Percentiles rank a stretch among this genome's conserved stretches.
These are phyloP conservation scores for Cystobasidium tubakii DNA, from an alignment of 768 basidiomycete genomes.

Conservation along the genomic window DNA sequence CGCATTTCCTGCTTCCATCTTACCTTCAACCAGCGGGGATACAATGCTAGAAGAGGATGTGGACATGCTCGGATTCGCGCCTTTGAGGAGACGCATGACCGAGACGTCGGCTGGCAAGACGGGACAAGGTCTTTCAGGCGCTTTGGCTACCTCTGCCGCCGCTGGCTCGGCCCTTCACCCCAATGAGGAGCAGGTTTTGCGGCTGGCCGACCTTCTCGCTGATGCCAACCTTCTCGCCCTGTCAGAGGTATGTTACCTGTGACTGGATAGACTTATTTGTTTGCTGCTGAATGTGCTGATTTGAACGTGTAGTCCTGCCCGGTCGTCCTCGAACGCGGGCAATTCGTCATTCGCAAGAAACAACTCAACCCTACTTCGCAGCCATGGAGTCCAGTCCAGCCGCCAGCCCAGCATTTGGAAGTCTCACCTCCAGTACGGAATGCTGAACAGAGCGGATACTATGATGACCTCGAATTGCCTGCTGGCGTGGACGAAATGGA, in stretches of 20 bases:
- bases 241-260: slow-evolving; percentile 54
- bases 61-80: slow-evolving; percentile 80
- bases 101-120: slow-evolving; percentile 43
- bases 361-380: slow-evolving; percentile 27
- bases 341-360: slow-evolving; percentile 35
- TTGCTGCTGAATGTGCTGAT: background rate
- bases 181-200: slow-evolving; percentile 91
- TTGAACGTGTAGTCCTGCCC: slow-evolving; percentile 5
- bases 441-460: slow-evolving; percentile 45
- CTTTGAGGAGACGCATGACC: slow-evolving; percentile 59
- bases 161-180: slow-evolving; percentile 60
- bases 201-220: slow-evolving; percentile 73
- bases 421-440: slow-evolving; percentile 39
- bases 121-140: slow-evolving; percentile 25
- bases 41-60: slow-evolving; percentile 79
- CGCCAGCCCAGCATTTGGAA: slow-evolving; percentile 10
- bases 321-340: slow-evolving; percentile 32
- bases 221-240: slow-evolving; percentile 63
- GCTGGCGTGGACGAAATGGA: slow-evolving; percentile 3
- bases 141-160: background rate
- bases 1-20: slow-evolving; percentile 62
- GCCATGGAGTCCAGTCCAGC: background rate
- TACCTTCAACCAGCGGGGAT: slow-evolving; percentile 56
- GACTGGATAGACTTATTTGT: background rate
- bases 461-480: slow-evolving; percentile 58